A percentile compares a stretch with the other conserved stretches of the same genome.
These are phyloP conservation scores for Leishmania gerbilli DNA, from an alignment of 208 protist genomes.

Conservation along the genomic window DNA sequence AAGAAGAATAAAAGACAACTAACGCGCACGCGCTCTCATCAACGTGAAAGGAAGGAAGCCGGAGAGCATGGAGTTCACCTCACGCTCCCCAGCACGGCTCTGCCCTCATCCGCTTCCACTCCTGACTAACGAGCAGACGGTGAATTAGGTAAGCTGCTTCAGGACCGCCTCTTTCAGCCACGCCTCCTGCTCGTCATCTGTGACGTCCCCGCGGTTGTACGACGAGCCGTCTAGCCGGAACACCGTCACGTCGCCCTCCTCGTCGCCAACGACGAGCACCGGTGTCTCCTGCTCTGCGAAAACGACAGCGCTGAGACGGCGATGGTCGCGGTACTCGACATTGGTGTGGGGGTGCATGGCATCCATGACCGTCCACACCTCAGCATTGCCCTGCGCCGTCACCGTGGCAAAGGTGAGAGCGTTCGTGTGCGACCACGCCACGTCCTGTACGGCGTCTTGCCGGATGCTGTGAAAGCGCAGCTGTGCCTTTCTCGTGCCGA, in stretches of 20 bases:
- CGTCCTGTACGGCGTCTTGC: constrained; percentile 92
- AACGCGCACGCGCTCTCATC: neutral
- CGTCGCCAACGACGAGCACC: constrained; percentile 90
- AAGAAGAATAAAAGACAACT: neutral
- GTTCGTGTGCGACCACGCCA: constrained; percentile 92
- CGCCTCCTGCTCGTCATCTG: constrained; percentile 82
- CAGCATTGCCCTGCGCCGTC: constrained; percentile 83
- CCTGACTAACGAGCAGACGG: neutral
- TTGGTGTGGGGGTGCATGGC: constrained; percentile 70
- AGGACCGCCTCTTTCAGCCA: constrained; percentile 74
- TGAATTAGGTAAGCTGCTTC: constrained; percentile 43
- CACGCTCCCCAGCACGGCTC: neutral
- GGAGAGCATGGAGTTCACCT: neutral
- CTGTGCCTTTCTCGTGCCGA: constrained; percentile 60
- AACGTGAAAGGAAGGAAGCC: neutral
- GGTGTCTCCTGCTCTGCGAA: constrained; percentile 89
- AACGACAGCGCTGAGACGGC: constrained; percentile 72
- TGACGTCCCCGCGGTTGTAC: constrained; percentile 56
- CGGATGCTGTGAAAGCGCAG: constrained; percentile 86
- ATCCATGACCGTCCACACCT: constrained; percentile 82
- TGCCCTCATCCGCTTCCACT: neutral
- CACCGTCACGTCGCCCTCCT: constrained; percentile 89
- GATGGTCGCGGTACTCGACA: constrained; percentile 70
- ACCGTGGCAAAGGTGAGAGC: constrained; percentile 93
- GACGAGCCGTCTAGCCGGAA: constrained; percentile 46